Evolutionary conservation across 129 eudicot genomes (phyloP), one percentile per base, ranked within the genome.

Genomic region (Kitagawia praeruptora): DNA sequence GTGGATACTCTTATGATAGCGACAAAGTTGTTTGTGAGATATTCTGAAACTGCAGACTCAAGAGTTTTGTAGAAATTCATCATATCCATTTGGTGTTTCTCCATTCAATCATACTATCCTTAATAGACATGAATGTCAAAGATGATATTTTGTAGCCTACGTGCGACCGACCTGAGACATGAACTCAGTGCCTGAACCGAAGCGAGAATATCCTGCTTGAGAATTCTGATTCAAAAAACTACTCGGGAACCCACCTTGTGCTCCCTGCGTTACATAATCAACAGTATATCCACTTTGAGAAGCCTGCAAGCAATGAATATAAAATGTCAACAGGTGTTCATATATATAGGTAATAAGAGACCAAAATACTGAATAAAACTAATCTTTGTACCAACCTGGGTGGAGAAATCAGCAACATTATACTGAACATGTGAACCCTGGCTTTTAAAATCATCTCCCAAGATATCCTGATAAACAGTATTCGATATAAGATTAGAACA

Each of bases 351-450:
- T 46, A 28, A 75, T 48, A 13, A 15, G 44, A 5, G 41, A 39
- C 46, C 12, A 10, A 28, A 53, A 70, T 19, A 38, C 18, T 41
- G 16, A 40, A 21, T 66, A 64, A 49, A n/a, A 75, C 42, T 51
- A 49, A 40, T 13, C 7, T 31, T 6, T 15, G 44, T 19, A 44
- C 61, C 31, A 8, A 90, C 99, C 99, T 96, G 99, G 71, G 98
- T 96, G 72, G 99, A 96, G 81, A 89, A 87, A 27, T 96, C 99
- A 51, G 91, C 93, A 79, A 87, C 90, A 82, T 90, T 96, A 83
- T 92, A 96, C 28, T 93, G 96, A 74, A 89, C 96, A 90, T 96
- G 98, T 75, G 99, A 95, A 18, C 99, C 99, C 84, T 96, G 99
- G 83, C 99, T 92, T 86, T 96, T 92, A 78, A 92, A 96, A 87